Evolutionary conservation across 345 rosid genomes (phyloP).

Genomic region (Hirschfeldia incana): DNA sequence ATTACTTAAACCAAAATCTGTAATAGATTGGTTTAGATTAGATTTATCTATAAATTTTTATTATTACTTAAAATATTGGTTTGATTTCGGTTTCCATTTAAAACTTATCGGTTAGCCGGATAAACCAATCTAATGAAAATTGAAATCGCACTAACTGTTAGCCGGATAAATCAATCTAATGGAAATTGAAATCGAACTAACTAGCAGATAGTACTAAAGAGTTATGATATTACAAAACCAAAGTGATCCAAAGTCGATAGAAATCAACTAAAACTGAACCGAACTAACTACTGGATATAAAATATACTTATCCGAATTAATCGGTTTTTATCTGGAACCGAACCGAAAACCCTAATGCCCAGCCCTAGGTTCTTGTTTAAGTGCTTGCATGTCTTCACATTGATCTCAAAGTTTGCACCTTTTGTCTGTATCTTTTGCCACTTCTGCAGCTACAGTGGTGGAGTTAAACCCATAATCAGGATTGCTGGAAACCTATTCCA

Average conservation of each 20-base stretch:
- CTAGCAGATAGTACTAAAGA: background rate
- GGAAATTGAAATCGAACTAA: background rate
- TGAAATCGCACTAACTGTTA: background rate
- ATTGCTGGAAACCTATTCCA: background rate
- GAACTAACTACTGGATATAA: background rate
- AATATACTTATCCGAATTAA: background rate
- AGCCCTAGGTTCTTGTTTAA: background rate
- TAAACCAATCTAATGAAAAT: background rate
- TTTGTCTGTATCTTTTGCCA: conserved; percentile 17
- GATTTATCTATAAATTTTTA: background rate
- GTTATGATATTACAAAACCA: background rate
- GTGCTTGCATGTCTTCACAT: conserved; percentile 35
- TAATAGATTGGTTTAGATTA: background rate
- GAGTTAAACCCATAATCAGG: conserved; percentile 23
- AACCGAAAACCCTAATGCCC: background rate
- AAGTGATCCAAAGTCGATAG: background rate
- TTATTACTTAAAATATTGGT: background rate
- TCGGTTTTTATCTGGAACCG: background rate
- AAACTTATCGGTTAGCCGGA: background rate
- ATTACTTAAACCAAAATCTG: background rate
- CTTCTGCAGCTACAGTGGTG: conserved; percentile 36
- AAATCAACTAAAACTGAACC: background rate
- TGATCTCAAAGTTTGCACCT: conserved; percentile 18
- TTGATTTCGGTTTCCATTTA: background rate
- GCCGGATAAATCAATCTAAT: background rate